Conservation (phyloP, 805 yeast species). For the Ogataea salicorniae region DNA sequence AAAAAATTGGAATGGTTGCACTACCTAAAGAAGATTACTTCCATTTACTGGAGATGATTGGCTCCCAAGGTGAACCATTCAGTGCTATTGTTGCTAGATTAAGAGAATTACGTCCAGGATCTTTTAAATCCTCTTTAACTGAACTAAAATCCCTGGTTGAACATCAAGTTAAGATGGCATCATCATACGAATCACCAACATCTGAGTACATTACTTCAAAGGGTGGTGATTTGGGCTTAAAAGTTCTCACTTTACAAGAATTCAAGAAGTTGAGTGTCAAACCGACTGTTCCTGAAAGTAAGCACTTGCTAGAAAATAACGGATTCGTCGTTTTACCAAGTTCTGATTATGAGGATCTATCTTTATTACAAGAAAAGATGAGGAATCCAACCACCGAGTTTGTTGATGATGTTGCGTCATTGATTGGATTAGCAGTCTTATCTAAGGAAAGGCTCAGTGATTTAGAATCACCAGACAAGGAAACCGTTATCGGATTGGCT, state of each 20-base stretch:
- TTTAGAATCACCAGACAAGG: constrained; percentile 13
- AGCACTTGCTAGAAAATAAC: constrained; percentile 5
- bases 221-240: constrained; percentile 15
- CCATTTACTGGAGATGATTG: constrained; percentile 14
- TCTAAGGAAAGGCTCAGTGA: constrained; percentile 12
- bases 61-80: constrained; percentile 18
- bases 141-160: constrained; percentile 18
- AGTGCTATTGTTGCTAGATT: constrained; percentile 7
- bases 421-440: constrained; percentile 17
- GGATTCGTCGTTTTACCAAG: constrained; percentile 13
- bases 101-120: constrained; percentile 14
- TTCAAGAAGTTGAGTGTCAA: constrained; percentile 1
- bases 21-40: constrained; percentile 16
- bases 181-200: constrained; percentile 22
- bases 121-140: constrained; percentile 25
- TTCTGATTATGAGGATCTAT: constrained; percentile 7
- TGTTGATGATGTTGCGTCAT: constrained; percentile 30
- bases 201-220: constrained; percentile 24
- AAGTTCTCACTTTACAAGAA: constrained; percentile 8
- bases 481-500: constrained; percentile 7
- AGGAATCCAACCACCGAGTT: constrained; percentile 22
- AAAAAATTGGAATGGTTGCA: constrained; percentile 22
- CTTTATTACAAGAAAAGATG: not conserved
- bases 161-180: constrained; percentile 13
- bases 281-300: constrained; percentile 7